Evolutionary conservation across 331 rosid genomes (phyloP).

Genomic region (Rosa hybrid): DNA sequence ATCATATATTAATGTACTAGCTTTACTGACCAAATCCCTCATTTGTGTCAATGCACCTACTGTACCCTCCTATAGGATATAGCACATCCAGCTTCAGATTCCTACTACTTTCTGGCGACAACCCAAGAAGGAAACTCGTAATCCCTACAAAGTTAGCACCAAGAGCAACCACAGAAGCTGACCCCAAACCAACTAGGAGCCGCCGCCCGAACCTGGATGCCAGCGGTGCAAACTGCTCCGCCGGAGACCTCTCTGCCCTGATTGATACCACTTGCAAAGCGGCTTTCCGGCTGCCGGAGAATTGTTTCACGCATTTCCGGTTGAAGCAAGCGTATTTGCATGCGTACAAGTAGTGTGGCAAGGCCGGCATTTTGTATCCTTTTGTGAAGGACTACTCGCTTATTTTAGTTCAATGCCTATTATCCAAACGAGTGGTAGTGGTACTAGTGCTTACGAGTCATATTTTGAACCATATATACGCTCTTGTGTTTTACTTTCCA

Average conservation of each 20-base stretch:
- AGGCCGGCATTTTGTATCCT: slow-evolving; percentile 28
- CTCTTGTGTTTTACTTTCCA: background rate
- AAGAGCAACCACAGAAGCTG: slow-evolving; percentile 80
- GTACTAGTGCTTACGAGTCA: background rate
- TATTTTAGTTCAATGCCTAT: background rate
- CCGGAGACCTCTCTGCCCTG: slow-evolving; percentile 37
- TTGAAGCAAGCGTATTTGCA: slow-evolving; percentile 28
- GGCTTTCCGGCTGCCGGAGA: slow-evolving; percentile 31
- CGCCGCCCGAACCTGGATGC: slow-evolving; percentile 48
- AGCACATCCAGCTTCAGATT: slow-evolving; percentile 64
- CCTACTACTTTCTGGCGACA: slow-evolving; percentile 62
- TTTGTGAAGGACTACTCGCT: background rate
- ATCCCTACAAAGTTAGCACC: slow-evolving; percentile 82
- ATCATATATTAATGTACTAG: background rate
- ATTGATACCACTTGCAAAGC: slow-evolving; percentile 13
- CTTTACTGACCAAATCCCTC: slow-evolving; percentile 75
- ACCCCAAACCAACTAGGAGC: slow-evolving; percentile 54
- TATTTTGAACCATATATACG: background rate
- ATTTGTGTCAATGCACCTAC: slow-evolving; percentile 63
- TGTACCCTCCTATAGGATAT: slow-evolving; percentile 65
- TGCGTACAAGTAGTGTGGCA: slow-evolving; percentile 35
- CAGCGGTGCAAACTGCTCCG: slow-evolving; percentile 49
- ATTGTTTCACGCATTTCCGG: slow-evolving; percentile 25
- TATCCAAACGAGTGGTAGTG: slow-evolving; percentile 19
- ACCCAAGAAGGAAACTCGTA: slow-evolving; percentile 65